phyloP scores from a whole-genome alignment of 495 filamentous ascomycete species.

The Mycothermus thermophilus region DNA sequence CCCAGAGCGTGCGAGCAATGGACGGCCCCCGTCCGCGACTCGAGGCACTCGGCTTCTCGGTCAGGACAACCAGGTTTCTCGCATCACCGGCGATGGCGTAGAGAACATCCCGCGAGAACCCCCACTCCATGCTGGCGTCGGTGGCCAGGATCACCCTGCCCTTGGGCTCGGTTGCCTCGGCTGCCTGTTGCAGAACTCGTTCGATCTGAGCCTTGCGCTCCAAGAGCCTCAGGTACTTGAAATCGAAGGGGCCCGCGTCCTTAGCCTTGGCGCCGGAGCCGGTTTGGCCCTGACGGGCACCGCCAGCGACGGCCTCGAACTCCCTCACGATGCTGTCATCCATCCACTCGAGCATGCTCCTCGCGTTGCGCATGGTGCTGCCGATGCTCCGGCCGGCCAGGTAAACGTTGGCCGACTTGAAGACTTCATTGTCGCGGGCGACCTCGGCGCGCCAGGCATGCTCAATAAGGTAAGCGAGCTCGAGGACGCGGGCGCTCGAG shows the following conservation, averaged over 20 bases:
- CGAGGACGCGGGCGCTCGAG: slow-evolving; percentile 85
- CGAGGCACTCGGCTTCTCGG: slow-evolving; percentile 42
- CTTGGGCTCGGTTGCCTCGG: slow-evolving; percentile 23
- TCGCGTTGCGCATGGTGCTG: slow-evolving; percentile 72
- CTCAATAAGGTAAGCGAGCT: slow-evolving; percentile 83
- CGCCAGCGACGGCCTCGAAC: slow-evolving; percentile 63
- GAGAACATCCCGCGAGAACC: slow-evolving; percentile 82
- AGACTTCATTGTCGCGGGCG: slow-evolving; percentile 43
- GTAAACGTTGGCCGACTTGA: slow-evolving; percentile 60
- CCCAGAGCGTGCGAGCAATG: slow-evolving; percentile 50
- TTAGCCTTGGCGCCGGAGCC: slow-evolving; percentile 27
- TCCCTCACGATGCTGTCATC: slow-evolving; percentile 83
- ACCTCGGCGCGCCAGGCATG: slow-evolving; percentile 66
- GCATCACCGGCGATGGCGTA: slow-evolving; percentile 55
- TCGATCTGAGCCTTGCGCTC: slow-evolving; percentile 63
- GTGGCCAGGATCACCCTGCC: slow-evolving; percentile 81
- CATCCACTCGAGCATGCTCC: slow-evolving; percentile 99
- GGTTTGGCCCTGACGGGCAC: slow-evolving; percentile 30
- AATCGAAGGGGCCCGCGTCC: slow-evolving; percentile 69
- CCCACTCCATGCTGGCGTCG: slow-evolving; percentile 84
- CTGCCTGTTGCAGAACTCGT: slow-evolving; percentile 34
- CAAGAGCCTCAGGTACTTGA: slow-evolving; percentile 68
- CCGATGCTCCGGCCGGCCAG: slow-evolving; percentile 67
- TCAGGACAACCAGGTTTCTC: slow-evolving; percentile 72
- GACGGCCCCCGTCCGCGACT: slow-evolving; percentile 24